These are phyloP conservation scores for Penium margaritaceum DNA, from an alignment of 139 green algal genomes.

Conservation along the genomic window DNA sequence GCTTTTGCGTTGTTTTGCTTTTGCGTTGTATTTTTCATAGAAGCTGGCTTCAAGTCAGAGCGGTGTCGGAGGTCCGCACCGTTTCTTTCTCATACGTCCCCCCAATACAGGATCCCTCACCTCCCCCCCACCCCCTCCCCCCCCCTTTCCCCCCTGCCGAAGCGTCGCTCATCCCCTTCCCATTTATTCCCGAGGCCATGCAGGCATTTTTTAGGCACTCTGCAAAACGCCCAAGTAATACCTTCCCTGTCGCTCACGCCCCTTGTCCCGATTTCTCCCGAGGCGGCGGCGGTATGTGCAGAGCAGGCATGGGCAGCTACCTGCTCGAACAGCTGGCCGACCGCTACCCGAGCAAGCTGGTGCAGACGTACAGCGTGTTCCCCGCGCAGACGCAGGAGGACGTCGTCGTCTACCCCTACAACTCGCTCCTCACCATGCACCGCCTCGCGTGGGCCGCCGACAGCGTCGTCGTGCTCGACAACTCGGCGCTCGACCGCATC, in stretches of 20 bases:
- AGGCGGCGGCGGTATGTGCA: too few species aligned
- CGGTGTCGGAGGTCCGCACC: too few species aligned
- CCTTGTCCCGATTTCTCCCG: background rate
- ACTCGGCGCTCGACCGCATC: conserved; percentile 78
- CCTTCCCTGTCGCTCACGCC: background rate
- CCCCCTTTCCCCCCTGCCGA: too few species aligned
- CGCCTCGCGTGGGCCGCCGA: conserved; percentile 85
- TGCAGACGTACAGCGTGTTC: conserved; percentile 91
- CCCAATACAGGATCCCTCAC: too few species aligned
- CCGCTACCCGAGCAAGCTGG: conserved; percentile 87
- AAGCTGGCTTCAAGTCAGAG: background rate
- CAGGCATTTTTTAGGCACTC: too few species aligned
- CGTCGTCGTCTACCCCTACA: conserved; percentile 99
- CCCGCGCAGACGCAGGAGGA: conserved; percentile 93
- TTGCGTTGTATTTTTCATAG: background rate
- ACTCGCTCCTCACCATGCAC: conserved; percentile 95
- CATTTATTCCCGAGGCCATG: too few species aligned
- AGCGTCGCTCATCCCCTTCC: too few species aligned
- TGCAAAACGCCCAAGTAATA: background rate
- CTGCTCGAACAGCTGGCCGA: conserved; percentile 93
- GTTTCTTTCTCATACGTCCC: too few species aligned
- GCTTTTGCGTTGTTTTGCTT: too few species aligned
- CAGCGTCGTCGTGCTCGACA: conserved; percentile 80
- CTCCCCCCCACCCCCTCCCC: too few species aligned
- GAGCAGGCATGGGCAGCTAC: conserved; percentile 91